phyloP scores from a whole-genome alignment of 805 yeast species.

The Ogataea nakhonphanomensis region DNA sequence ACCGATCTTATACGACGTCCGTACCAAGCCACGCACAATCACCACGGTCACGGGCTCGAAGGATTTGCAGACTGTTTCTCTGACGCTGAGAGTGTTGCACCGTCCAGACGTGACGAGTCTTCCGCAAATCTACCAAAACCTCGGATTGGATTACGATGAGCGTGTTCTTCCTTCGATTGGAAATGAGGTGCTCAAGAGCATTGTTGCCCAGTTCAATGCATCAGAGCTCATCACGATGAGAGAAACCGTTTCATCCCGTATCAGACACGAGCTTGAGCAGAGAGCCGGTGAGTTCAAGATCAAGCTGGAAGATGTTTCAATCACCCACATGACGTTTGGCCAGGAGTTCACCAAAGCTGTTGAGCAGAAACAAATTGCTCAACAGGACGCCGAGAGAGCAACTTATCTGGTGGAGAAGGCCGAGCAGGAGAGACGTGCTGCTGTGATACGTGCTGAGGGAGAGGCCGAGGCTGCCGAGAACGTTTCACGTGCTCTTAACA shows the following conservation, averaged over 20 bases:
- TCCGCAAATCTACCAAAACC: slow-evolving; percentile 83
- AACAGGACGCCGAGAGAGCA: slow-evolving; percentile 98
- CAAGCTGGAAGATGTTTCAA: slow-evolving; percentile 92
- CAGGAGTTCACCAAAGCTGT: slow-evolving; percentile 96
- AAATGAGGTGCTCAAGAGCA: slow-evolving; percentile 92
- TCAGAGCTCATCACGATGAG: slow-evolving; percentile 97
- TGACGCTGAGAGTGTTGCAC: slow-evolving; percentile 89
- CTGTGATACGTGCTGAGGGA: slow-evolving; percentile 96
- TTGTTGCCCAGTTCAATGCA: slow-evolving; percentile 98
- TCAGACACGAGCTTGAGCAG: slow-evolving; percentile 76
- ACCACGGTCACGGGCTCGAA: slow-evolving; percentile 95
- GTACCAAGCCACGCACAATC: slow-evolving; percentile 93
- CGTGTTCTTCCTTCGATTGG: slow-evolving; percentile 95
- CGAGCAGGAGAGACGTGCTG: slow-evolving; percentile 94
- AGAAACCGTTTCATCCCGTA: slow-evolving; percentile 87
- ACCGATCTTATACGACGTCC: slow-evolving; percentile 85
- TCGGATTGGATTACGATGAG: slow-evolving; percentile 95
- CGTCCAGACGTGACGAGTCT: slow-evolving; percentile 84
- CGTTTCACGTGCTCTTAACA: slow-evolving; percentile 86
- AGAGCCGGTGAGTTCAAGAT: slow-evolving; percentile 89
- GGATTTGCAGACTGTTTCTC: slow-evolving; percentile 92
- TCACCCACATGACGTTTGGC: slow-evolving; percentile 97
- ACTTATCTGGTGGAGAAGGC: slow-evolving; percentile 91
- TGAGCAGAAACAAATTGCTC: slow-evolving; percentile 98
- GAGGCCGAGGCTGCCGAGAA: slow-evolving; percentile 98